These are phyloP conservation scores for Golubevia sp. DNA, from an alignment of 1,284 basidiomycete genomes.

Conservation along the genomic window DNA sequence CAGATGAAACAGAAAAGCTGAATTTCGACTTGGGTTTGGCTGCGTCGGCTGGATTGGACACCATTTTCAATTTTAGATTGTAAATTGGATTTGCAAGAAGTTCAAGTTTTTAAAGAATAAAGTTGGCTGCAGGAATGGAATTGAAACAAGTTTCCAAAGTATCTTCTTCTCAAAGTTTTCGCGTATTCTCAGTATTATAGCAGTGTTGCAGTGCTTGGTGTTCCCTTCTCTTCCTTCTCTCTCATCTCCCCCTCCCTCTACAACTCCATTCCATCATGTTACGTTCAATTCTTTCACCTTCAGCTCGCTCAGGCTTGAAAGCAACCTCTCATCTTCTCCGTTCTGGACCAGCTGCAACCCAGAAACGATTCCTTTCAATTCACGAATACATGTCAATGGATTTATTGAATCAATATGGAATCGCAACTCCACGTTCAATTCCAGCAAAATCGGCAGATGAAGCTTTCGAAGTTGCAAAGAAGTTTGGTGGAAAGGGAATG, in stretches of 20 bases:
- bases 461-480: constrained; percentile 52
- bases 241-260: background rate
- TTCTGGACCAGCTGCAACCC: constrained; percentile 16
- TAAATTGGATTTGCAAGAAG: too few species aligned
- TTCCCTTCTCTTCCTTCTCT: constrained; percentile 1
- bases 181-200: too few species aligned
- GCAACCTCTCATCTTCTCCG: constrained; percentile 36
- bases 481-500: constrained; percentile 48
- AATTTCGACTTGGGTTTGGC: background rate
- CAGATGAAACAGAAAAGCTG: constrained; percentile 10
- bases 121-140: background rate
- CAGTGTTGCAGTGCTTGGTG: too few species aligned
- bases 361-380: constrained; percentile 57
- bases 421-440: constrained; percentile 47
- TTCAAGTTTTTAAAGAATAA: too few species aligned
- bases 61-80: background rate
- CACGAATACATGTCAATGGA: constrained; percentile 61
- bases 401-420: constrained; percentile 55
- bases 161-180: constrained; percentile 9
- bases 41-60: background rate
- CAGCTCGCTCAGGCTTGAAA: constrained; percentile 35
- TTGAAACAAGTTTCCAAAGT: constrained; percentile 6
- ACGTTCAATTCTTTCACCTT: constrained; percentile 23
- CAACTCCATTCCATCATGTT: constrained; percentile 10
- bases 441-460: constrained; percentile 51